Evolutionary conservation across 2,329 filamentous ascomycete species (phyloP).

Genomic region (Periconia digitata): DNA sequence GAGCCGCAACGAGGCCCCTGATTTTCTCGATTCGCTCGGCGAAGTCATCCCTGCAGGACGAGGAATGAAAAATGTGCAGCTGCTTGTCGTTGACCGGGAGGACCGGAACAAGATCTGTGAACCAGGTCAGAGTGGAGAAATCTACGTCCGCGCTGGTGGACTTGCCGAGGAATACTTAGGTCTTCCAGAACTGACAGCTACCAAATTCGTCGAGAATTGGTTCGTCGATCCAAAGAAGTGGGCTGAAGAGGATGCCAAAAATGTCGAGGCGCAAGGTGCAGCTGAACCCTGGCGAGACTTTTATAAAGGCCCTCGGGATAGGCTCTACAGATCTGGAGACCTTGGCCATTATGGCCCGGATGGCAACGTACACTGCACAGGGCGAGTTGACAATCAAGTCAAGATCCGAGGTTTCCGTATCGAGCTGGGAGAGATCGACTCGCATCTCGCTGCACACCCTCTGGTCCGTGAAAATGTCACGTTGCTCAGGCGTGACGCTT

Average conservation of each 20-base stretch:
- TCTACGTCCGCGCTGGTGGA: conserved; percentile 79
- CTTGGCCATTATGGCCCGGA: conserved; percentile 72
- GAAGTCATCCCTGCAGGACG: conserved; percentile 81
- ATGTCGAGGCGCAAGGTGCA: conserved; percentile 48
- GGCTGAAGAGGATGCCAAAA: conserved; percentile 63
- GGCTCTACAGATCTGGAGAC: conserved; percentile 86
- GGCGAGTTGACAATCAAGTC: conserved; percentile 83
- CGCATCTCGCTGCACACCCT: conserved; percentile 71
- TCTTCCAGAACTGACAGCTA: conserved; percentile 60
- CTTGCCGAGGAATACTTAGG: conserved; percentile 79
- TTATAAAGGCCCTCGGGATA: conserved; percentile 80
- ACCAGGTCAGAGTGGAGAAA: conserved; percentile 80
- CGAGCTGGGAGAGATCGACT: conserved; percentile 91
- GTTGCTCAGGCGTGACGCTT: conserved; percentile 76
- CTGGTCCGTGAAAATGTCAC: conserved; percentile 85
- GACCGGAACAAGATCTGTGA: conserved; percentile 70
- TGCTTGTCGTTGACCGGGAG: conserved; percentile 76
- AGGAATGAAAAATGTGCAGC: conserved; percentile 87
- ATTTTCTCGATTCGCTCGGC: conserved; percentile 64
- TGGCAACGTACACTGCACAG: conserved; percentile 75
- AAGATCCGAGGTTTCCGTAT: conserved; percentile 97
- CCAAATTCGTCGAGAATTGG: conserved; percentile 85
- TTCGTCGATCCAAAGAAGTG: conserved; percentile 76
- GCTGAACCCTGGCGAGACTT: conserved; percentile 75
- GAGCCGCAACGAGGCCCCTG: conserved; percentile 63